These are phyloP conservation scores for Pleurozium schreberi DNA, from an alignment of 225 moss, liverwort and hornwort species.

Conservation along the genomic window DNA sequence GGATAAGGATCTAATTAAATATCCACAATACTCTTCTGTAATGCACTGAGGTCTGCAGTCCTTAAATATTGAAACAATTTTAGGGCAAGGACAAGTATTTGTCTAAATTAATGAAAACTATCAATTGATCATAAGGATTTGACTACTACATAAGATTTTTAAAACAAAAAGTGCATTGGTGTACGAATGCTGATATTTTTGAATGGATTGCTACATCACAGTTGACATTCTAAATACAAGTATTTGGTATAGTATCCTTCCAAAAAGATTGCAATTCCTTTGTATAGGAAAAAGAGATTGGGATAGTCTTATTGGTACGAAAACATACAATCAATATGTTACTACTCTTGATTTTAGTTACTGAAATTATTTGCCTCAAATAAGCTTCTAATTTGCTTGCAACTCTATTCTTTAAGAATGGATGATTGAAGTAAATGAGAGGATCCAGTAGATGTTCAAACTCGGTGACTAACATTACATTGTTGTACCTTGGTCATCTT, in stretches of 20 bases:
- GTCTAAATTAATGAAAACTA: not conserved
- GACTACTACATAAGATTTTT: not conserved
- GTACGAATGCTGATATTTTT: not conserved
- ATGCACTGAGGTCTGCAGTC: no score
- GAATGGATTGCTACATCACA: not conserved
- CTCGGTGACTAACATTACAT: no score
- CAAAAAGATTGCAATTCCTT: accelerated
- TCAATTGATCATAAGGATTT: not conserved
- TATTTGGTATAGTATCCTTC: not conserved
- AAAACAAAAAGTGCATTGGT: no score
- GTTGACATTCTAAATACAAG: not conserved
- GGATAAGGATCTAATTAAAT: not conserved
- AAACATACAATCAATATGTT: not conserved
- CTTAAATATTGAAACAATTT: not conserved
- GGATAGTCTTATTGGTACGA: no score
- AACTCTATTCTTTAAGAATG: no score
- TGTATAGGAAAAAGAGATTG: accelerated
- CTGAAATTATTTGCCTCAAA: not conserved
- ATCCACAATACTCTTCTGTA: not conserved
- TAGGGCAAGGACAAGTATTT: not conserved
- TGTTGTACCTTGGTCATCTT: no score
- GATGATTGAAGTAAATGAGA: no score
- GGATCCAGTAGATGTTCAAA: no score
- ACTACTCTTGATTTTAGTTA: not conserved
- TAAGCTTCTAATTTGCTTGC: not conserved